Conservation (phyloP, 768 basidiomycete species). For the Hericium rajendrae region DNA sequence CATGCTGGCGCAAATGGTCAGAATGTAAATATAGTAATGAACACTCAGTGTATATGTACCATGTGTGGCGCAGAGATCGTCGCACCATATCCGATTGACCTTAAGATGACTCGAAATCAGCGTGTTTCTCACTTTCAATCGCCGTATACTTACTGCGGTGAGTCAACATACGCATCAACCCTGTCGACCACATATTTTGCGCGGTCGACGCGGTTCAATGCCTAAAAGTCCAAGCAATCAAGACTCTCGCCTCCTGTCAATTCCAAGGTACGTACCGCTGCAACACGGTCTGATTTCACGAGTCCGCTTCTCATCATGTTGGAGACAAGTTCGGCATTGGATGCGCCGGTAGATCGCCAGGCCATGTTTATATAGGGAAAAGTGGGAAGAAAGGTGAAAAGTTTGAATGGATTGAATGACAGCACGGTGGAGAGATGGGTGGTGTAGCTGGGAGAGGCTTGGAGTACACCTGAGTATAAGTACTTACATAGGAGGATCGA, state of each 20-base stretch:
- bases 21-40: background rate
- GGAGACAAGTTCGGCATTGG: constrained; percentile 62
- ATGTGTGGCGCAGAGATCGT: constrained; percentile 98
- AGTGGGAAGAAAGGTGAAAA: too few species aligned
- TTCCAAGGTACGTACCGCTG: constrained; percentile 33
- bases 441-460: too few species aligned
- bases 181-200: constrained; percentile 33
- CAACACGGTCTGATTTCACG: constrained; percentile 44
- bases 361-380: constrained; percentile 43
- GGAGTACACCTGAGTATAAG: too few species aligned
- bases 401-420: too few species aligned
- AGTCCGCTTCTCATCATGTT: constrained; percentile 53
- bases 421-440: too few species aligned
- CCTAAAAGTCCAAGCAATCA: constrained; percentile 18
- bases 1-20: constrained; percentile 45
- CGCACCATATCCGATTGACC: constrained; percentile 69
- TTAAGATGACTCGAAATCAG: background rate
- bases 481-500: too few species aligned
- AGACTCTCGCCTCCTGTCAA: background rate
- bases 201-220: constrained; percentile 38
- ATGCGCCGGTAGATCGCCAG: constrained; percentile 65
- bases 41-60: constrained; percentile 31
- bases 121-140: too few species aligned
- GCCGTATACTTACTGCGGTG: constrained; percentile 30
- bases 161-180: constrained; percentile 36